phyloP scores from a whole-genome alignment of 768 basidiomycete genomes.

The Russula griseocarnosa region DNA sequence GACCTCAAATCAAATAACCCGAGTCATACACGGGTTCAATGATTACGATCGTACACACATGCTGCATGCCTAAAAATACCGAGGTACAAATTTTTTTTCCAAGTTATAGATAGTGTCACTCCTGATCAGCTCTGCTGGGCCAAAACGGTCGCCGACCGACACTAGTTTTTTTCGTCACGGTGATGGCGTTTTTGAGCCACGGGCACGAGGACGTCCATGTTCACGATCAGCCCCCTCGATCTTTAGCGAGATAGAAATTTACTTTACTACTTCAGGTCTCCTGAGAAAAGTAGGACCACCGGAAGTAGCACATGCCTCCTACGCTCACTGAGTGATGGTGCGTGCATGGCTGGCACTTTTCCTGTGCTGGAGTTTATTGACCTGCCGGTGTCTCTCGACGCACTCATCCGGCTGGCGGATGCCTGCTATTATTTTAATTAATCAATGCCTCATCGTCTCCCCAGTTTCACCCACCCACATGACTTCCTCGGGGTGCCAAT shows the following conservation, averaged over 20 bases:
- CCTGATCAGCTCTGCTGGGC: neutral
- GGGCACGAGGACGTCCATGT: too few species aligned
- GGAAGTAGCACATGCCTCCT: neutral
- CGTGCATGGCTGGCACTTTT: neutral
- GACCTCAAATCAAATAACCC: too few species aligned
- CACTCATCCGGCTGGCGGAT: too few species aligned
- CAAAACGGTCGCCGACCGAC: neutral
- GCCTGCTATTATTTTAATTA: too few species aligned
- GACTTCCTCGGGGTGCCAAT: neutral
- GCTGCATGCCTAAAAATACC: neutral
- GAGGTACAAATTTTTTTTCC: neutral
- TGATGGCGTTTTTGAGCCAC: too few species aligned
- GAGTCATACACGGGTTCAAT: too few species aligned
- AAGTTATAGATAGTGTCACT: neutral
- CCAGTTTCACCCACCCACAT: neutral
- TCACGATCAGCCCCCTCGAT: too few species aligned
- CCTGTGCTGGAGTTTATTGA: neutral
- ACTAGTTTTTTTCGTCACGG: too few species aligned
- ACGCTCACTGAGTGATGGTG: neutral
- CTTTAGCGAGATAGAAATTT: too few species aligned
- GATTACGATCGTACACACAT: neutral
- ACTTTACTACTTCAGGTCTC: too few species aligned
- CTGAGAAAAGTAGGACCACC: too few species aligned
- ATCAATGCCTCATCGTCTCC: neutral
- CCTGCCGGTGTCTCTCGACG: neutral